Conservation (phyloP, 805 yeast species). For the Kuraishia molischiana region DNA sequence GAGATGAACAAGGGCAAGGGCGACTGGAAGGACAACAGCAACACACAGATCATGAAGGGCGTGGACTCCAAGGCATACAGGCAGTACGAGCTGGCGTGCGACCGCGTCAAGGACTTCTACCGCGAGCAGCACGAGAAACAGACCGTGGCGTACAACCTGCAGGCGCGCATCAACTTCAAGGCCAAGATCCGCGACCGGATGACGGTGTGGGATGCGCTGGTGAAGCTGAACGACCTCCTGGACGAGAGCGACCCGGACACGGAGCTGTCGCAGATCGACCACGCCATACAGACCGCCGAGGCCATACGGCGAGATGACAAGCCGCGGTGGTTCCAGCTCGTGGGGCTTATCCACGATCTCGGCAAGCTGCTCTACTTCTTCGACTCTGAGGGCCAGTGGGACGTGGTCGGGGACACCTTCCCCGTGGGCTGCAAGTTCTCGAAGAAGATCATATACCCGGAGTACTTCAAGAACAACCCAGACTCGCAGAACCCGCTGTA, state of each 20-base stretch:
- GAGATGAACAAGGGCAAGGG: conserved; percentile 13
- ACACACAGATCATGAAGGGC: conserved; percentile 11
- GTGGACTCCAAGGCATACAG: conserved; percentile 35
- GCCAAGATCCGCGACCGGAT: conserved; percentile 56
- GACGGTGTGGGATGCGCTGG: conserved; percentile 66
- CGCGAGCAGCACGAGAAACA: conserved; percentile 60
- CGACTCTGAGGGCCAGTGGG: conserved; percentile 73
- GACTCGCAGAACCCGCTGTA: conserved; percentile 56
- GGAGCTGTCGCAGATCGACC: conserved; percentile 64
- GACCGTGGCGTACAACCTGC: conserved; percentile 63
- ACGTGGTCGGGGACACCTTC: conserved; percentile 72
- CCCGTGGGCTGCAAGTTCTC: conserved; percentile 66
- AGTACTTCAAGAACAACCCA: conserved; percentile 49
- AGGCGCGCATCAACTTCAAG: conserved; percentile 63
- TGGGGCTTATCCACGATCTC: conserved; percentile 62
- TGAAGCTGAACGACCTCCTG: conserved; percentile 46
- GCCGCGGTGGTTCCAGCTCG: conserved; percentile 71
- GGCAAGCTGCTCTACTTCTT: conserved; percentile 62
- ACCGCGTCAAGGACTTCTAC: conserved; percentile 56
- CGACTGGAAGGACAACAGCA: conserved; percentile 9
- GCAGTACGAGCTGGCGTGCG: conserved; percentile 61
- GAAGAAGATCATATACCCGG: conserved; percentile 48
- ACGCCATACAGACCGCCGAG: conserved; percentile 68
- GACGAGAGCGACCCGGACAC: conserved; percentile 75
- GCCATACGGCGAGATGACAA: conserved; percentile 58